These are phyloP conservation scores for Russula lepida DNA, from an alignment of 768 basidiomycete species.

Conservation along the genomic window DNA sequence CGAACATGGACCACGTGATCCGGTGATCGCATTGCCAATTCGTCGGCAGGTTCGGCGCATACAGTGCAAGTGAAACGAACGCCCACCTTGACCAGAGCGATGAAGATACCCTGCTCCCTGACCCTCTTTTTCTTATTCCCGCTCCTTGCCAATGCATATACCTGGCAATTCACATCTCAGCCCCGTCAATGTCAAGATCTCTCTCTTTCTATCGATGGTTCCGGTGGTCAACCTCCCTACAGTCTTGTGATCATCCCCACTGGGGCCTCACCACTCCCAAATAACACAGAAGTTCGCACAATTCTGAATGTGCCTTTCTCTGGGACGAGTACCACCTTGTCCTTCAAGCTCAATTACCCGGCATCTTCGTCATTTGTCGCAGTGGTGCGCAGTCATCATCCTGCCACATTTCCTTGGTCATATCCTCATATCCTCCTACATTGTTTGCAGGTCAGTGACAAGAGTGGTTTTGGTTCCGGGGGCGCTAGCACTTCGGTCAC, in stretches of 20 bases:
- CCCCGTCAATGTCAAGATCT: constrained; percentile 64
- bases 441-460: constrained; percentile 45
- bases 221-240: constrained; percentile 63
- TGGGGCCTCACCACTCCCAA: constrained; percentile 52
- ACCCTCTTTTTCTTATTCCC: constrained; percentile 10
- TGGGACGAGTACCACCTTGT: constrained; percentile 32
- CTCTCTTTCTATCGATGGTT: constrained; percentile 49
- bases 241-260: constrained; percentile 57
- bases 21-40: background rate
- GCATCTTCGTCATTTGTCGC: constrained; percentile 65
- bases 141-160: constrained; percentile 32
- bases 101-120: constrained; percentile 13
- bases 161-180: constrained; percentile 35
- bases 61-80: background rate
- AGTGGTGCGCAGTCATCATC: constrained; percentile 45
- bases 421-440: background rate
- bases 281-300: constrained; percentile 54
- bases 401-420: background rate
- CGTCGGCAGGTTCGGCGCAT: too few species aligned
- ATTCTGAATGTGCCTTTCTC: constrained; percentile 50
- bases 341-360: constrained; percentile 57
- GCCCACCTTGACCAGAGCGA: background rate
- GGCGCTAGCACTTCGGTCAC: constrained; percentile 63
- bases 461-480: constrained; percentile 55
- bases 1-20: constrained; percentile 1